Evolutionary conservation across 2,329 filamentous ascomycete genomes (phyloP), one percentile per base, ranked within the genome.

Genomic region (Zymoseptoria ardabiliae): DNA sequence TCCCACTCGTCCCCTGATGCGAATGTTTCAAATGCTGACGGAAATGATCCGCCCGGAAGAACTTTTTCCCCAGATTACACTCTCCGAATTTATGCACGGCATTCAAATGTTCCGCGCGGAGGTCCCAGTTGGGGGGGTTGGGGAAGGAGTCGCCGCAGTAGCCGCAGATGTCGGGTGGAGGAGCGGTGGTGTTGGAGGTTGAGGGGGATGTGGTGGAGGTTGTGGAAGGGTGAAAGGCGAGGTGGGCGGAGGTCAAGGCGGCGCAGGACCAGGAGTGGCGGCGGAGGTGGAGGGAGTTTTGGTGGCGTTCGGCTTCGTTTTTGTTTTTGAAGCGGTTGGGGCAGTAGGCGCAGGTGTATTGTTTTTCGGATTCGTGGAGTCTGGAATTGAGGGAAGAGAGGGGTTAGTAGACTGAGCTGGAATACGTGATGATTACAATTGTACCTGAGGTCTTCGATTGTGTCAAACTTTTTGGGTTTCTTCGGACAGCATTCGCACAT

Each of bases 251-350:
- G 21, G 79, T 74, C 23, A 99, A 83, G 0, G 92, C 90, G 30
- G 91, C 92, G 74, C 94, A 99, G 10, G 93, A 97, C 94, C 94
- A 99, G 54, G 92, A 97, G 76, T 97, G 91, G 22, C 89, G 87
- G 35, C 93, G 86, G 8, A 97, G 82, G 74, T 97, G 93, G 10
- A 97, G 83, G 13, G 92, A 96, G 70, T 97, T 97, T 71, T 96
- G 92, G 72, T 97, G 93, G 30, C 94, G 85, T 74, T 97, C 93
- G 2, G 92, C 92, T 77, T 97, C 94, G 69, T 97, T 97, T 77
- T 97, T 97, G 78, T 97, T 97, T 77, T 97, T 97, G 80, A 97
- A 97, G 10, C 93, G 86, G 72, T 97, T 97, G 50, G 89, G 89
- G 74, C 93, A 97, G 73, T 90, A 97, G 25, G 85, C 83, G 74